Evolutionary conservation across 1,284 basidiomycete species (phyloP), one percentile per base, ranked within the genome.

Genomic region (Xerocomus amazonicus): DNA sequence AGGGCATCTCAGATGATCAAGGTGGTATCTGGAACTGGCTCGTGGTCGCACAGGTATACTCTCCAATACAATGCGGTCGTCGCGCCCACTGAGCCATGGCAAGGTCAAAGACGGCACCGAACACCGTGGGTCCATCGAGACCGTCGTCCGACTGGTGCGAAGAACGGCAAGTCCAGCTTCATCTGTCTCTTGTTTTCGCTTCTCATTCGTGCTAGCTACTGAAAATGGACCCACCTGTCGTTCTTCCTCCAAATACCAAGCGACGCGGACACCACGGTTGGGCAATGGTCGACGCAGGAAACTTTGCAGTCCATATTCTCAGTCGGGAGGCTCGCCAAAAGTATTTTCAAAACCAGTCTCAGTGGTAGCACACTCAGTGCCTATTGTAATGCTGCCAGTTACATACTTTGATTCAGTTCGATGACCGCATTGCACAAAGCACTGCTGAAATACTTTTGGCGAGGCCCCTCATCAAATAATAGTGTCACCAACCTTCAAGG

Each of bases 31-130:
- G 87, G 87, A 77, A 71, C 51, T 90, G 87, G 87, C 68, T 84
- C 13, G 70, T 90, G 9, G 71, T 83, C 52, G 87, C 82, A 7
- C 84, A 90, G 73, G 86, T 83, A 52, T 31, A 59, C 57, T 55
- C 53, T 9, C 8, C 19, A 23, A 14, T 8, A 7, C 17, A n/a
- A 19, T 34, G 9, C 29, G 12, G 3, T n/a, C 9, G 37, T 9
- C n/a, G 12, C 47, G 26, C 1, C 36, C 9, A 31, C 23, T 53
- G 9, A 45, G 6, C 13, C 13, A 6, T 41, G 42, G 17, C 48
- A 51, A 88, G 84, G 85, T 90, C 46, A 90, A 87, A 62, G 83
- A 88, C 57, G 87, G 87, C 4, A 85, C 86, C n/a, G 87, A 90
- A 70, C 79, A 77, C 46, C 76, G 83, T 56, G 87, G 87, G 14